Base-by-base conservation (phyloP, 768 basidiomycete genomes). In the Tubosaeta sp. region DNA sequence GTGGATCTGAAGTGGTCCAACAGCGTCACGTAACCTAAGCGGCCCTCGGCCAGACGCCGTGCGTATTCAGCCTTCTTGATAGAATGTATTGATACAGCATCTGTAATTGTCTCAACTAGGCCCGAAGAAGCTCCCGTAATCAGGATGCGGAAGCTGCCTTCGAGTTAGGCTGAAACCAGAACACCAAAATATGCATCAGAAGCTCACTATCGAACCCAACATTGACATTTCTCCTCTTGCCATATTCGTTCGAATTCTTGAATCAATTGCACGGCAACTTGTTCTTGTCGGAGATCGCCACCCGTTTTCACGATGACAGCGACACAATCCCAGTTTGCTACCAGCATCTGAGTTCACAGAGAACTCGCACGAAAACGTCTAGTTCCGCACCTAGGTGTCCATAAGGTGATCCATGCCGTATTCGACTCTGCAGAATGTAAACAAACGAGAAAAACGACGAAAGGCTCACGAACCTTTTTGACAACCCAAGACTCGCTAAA, bases 61-160 rank as follows among this genome's bases (percentile, higher is more conserved):
- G 95, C 94, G 69, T 98, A 98, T 66, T 96, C 95, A 3, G 92
- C 89, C 71, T 99, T 99, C 77, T 99, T 99, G 69, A 99, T 96
- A 1, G 96, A 98, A 66, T 99, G 96, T 59, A 99, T 92, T 5
- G 96, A 98, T 0, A 98, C 93, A 0, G 95, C 90, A 59, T 99
- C 96, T 4, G 93, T 97, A 57, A 99, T 97, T 0, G 96, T 99
- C 71, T 99, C 96, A 0, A 99, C 92, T 44, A 99, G 70, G 21
- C 94, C 96, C 12, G 96, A 97, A 3, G 82, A 82, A 41, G 87
- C 90, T 6, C 94, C 94, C 1, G 94, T 96, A 55, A 97, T 95
- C 52, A 97, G 70, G 52, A 99, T 99, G 4, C 91, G 86, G 78
- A 98, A 98, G 70, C 94, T 96, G 59, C 6, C 22, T 40, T 44